Base-by-base conservation (phyloP, 2,329 filamentous ascomycete genomes). In the Huntiella moniliformis region DNA sequence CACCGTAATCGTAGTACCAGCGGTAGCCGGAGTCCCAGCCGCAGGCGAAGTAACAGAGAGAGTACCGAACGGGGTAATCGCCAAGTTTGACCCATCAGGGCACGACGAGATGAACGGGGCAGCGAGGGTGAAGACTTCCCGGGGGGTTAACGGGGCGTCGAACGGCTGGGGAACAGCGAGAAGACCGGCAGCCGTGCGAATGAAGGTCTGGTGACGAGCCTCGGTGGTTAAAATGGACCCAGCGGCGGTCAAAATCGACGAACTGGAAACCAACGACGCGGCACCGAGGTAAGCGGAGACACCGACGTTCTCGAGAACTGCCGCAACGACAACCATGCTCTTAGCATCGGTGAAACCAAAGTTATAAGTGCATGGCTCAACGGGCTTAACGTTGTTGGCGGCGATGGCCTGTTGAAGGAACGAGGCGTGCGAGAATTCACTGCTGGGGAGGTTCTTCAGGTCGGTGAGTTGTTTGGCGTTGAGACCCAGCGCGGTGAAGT, bases 201-300 rank as follows among this genome's bases (percentile, higher is more conserved):
- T 74, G 60, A 81, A 77, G 51, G 77, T 77, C 61, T 82, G 77
- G 62, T 86, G 81, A 49, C 81, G 71, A 22, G 79, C 69, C 63
- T 86, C 81, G 50, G 82, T 70, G 17, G 79, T 81, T 38, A 82
- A 69, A 58, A 86, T 85, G 43, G 73, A 73, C 7, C 69, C 80
- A 2, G 81, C 80, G 15, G 74, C 73, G 50, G 69, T 66, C 43
- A 86, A 73, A 51, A 82, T 71, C 42, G 64, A 66, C 42, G 67
- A 63, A 46, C 68, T 67, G 39, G 70, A 67, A 51, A 85, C 60
- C 31, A 83, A 66, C 4, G 77, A 74, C 11, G 78, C 79, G 18
- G 77, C 80, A 49, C 79, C 80, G 11, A 84, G 72, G 61, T 77
- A 79, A 51, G 79, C 79, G n/a, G 77, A 79, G 31, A 84, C 70